These are phyloP conservation scores for Lagenidium sp. DNA, from an alignment of 352 stramenopile species.

Conservation along the genomic window DNA sequence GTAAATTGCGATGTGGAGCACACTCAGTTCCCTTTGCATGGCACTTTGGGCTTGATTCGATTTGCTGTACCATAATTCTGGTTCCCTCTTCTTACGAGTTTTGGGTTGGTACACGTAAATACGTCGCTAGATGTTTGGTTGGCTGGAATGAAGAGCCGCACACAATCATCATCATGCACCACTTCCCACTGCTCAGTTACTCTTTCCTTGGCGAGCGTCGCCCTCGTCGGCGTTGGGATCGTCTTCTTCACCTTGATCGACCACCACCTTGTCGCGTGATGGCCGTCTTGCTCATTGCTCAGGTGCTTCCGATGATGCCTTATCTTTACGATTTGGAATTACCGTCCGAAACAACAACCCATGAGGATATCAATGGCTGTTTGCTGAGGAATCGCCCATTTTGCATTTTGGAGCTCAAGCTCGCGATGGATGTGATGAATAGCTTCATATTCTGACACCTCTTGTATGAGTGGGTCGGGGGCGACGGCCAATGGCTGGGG, in stretches of 20 bases:
- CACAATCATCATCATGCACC: too few species aligned
- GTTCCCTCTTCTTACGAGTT: too few species aligned
- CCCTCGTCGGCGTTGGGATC: too few species aligned
- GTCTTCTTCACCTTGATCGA: neutral
- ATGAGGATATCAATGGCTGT: constrained; percentile 85
- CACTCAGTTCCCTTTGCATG: too few species aligned
- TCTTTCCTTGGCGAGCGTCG: too few species aligned
- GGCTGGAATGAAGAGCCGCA: too few species aligned
- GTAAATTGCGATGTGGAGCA: too few species aligned
- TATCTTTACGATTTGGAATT: constrained; percentile 83
- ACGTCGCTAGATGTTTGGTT: too few species aligned
- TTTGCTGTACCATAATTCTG: neutral
- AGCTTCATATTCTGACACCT: constrained; percentile 88
- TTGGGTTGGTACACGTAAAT: too few species aligned
- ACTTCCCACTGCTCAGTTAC: too few species aligned
- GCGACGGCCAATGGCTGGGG: constrained; percentile 45
- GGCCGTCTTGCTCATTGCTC: too few species aligned
- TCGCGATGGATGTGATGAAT: constrained; percentile 69
- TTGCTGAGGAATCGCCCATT: constrained; percentile 64
- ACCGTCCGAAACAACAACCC: constrained; percentile 56
- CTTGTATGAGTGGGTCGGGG: constrained; percentile 80
- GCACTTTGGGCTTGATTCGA: too few species aligned
- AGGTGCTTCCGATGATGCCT: constrained; percentile 67
- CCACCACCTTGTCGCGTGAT: neutral
- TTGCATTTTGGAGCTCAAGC: neutral